Percentiles rank a stretch among this genome's conserved stretches.
phyloP scores from a whole-genome alignment of 208 protist genomes.

The Leishmania mexicana region DNA sequence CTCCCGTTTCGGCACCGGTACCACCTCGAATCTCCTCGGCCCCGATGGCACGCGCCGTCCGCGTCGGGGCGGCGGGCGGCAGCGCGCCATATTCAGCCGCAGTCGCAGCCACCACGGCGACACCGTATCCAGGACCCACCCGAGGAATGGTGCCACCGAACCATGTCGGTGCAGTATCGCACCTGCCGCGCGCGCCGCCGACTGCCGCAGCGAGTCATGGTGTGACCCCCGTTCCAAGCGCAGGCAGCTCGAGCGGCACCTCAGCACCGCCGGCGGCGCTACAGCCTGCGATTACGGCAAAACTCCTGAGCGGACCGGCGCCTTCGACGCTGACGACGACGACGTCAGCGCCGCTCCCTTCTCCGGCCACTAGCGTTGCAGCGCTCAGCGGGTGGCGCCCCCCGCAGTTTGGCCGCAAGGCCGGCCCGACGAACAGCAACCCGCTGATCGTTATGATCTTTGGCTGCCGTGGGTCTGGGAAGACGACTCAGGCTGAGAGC shows the following conservation, averaged over 20 bases:
- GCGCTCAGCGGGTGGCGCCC: conserved; percentile 22
- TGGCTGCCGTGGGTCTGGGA: conserved; percentile 81
- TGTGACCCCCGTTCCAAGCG: too few relatives aligned
- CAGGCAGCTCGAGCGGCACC: not conserved
- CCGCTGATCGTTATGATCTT: conserved; percentile 82
- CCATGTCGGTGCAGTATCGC: not conserved
- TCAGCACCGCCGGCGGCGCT: conserved; percentile 1
- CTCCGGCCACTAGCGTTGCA: not conserved
- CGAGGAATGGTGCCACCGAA: conserved; percentile 8
- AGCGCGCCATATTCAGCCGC: conserved; percentile 14
- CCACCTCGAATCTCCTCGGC: conserved; percentile 35
- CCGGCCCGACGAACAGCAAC: conserved; percentile 24
- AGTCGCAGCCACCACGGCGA: not conserved
- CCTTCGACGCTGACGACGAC: not conserved
- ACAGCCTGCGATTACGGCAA: not conserved
- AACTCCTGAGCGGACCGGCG: not conserved
- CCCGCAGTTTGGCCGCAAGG: conserved; percentile 33
- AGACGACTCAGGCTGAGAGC: conserved; percentile 66
- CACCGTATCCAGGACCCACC: conserved; percentile 14
- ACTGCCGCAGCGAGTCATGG: not conserved
- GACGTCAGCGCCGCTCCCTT: not conserved
- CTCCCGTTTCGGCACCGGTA: conserved; percentile 9
- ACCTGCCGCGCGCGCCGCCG: conserved; percentile 14
- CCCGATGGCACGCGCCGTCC: conserved; percentile 26
- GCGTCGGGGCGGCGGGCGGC: not conserved